These are phyloP conservation scores for Astrephomene gubernaculifera DNA, from an alignment of 139 green algal genomes.

Conservation along the genomic window DNA sequence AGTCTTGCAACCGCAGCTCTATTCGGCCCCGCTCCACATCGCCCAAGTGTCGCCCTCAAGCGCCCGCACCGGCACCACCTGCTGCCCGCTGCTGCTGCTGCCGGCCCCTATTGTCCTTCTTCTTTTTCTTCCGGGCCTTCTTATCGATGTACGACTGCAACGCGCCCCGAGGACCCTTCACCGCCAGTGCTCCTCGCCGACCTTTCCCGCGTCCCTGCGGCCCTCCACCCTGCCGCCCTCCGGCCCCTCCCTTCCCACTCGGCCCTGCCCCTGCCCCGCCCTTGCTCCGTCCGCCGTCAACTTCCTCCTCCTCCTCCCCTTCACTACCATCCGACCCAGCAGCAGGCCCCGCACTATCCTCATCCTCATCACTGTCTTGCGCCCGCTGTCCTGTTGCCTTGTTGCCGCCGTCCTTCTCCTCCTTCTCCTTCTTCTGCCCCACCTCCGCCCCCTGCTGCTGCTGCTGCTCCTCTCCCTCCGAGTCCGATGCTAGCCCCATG, in stretches of 20 bases:
- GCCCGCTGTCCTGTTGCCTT: no score
- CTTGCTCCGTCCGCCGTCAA: not conserved
- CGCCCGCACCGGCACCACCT: no score
- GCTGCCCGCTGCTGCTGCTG: slow-evolving; percentile 6
- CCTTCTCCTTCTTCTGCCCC: no score
- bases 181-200: not conserved
- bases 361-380: no score
- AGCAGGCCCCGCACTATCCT: no score
- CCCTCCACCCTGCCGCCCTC: not conserved
- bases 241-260: not conserved
- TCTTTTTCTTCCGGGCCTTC: slow-evolving; percentile 30
- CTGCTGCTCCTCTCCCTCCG: not conserved
- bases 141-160: slow-evolving; percentile 35
- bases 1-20: no score
- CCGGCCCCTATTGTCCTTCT: not conserved
- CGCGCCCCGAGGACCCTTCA: not conserved
- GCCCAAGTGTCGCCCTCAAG: no score
- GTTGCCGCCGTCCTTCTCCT: no score
- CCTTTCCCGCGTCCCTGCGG: not conserved
- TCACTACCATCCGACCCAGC: no score
- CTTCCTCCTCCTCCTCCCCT: not conserved
- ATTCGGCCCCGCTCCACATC: no score
- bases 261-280: not conserved
- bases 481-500: slow-evolving; percentile 47
- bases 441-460: not conserved